A percentile compares a stretch with the other conserved stretches of the same genome.
These are phyloP conservation scores for Dysphania ambrosioides DNA, from an alignment of 148 eudicot genomes.

Conservation along the genomic window DNA sequence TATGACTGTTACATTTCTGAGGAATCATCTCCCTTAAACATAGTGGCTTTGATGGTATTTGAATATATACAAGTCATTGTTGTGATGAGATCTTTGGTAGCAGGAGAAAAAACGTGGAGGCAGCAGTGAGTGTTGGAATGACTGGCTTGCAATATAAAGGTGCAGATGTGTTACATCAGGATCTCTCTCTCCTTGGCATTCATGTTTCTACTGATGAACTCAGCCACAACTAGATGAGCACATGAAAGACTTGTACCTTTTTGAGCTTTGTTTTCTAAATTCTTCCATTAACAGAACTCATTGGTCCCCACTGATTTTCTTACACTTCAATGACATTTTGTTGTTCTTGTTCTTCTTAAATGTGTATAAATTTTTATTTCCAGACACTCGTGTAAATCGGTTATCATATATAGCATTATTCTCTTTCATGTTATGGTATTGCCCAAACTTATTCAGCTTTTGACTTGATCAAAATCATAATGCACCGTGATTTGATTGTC, in stretches of 20 bases:
- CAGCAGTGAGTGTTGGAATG: slow-evolving; percentile 68
- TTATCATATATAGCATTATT: background rate
- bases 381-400: background rate
- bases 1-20: slow-evolving; percentile 1
- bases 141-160: slow-evolving; percentile 67
- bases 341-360: background rate
- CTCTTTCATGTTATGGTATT: background rate
- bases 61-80: background rate
- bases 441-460: background rate
- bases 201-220: slow-evolving; percentile 28
- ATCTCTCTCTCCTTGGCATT: slow-evolving; percentile 55
- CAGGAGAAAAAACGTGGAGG: slow-evolving; percentile 80
- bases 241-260: background rate
- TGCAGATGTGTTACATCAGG: slow-evolving; percentile 47
- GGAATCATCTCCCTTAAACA: background rate
- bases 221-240: slow-evolving; percentile 13
- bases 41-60: background rate
- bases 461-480: background rate
- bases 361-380: background rate
- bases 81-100: slow-evolving; percentile 1
- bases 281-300: slow-evolving; percentile 10
- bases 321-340: background rate
- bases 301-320: background rate
- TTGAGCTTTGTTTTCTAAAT: background rate
- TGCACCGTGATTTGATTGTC: background rate